These are phyloP conservation scores for Circinella minor DNA, from an alignment of 371 early-diverging fungal species.

Conservation along the genomic window DNA sequence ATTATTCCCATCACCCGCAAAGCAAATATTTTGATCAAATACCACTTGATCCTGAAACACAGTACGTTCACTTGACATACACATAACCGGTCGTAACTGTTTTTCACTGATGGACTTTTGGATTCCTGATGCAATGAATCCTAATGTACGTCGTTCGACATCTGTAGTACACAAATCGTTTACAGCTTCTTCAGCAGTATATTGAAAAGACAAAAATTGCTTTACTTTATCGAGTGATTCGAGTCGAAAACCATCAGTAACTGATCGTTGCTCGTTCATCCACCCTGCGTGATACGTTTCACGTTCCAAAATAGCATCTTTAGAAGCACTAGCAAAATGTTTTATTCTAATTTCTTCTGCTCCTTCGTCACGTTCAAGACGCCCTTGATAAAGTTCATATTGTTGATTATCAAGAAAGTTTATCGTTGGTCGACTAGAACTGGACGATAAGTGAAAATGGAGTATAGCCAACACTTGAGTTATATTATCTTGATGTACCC, in stretches of 20 bases:
- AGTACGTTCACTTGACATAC: slow-evolving; percentile 92
- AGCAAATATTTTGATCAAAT: slow-evolving; percentile 91
- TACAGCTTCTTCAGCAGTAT: slow-evolving; percentile 73
- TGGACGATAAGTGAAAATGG: slow-evolving; percentile 78
- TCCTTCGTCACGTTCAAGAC: slow-evolving; percentile 88
- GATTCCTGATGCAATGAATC: slow-evolving; percentile 70
- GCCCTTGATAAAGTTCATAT: slow-evolving; percentile 90
- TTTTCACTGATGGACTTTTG: slow-evolving; percentile 69
- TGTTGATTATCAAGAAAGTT: slow-evolving; percentile 95
- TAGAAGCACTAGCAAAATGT: slow-evolving; percentile 74
- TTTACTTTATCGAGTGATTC: slow-evolving; percentile 59
- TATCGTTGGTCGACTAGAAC: slow-evolving; percentile 62
- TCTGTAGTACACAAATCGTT: not conserved
- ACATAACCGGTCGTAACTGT: slow-evolving; percentile 74
- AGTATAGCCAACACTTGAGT: slow-evolving; percentile 92
- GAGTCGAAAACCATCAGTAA: slow-evolving; percentile 53
- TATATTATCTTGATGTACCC: slow-evolving; percentile 98
- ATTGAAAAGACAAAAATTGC: slow-evolving; percentile 67
- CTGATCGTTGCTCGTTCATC: slow-evolving; percentile 84
- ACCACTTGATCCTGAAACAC: slow-evolving; percentile 89
- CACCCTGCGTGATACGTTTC: slow-evolving; percentile 83
- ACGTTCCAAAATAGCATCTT: slow-evolving; percentile 44
- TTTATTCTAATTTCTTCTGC: slow-evolving; percentile 89
- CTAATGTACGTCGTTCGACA: not conserved
- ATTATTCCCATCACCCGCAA: slow-evolving; percentile 78